Evolutionary conservation across 1,284 basidiomycete genomes (phyloP).

Genomic region (Ustilago vetiveriae): DNA sequence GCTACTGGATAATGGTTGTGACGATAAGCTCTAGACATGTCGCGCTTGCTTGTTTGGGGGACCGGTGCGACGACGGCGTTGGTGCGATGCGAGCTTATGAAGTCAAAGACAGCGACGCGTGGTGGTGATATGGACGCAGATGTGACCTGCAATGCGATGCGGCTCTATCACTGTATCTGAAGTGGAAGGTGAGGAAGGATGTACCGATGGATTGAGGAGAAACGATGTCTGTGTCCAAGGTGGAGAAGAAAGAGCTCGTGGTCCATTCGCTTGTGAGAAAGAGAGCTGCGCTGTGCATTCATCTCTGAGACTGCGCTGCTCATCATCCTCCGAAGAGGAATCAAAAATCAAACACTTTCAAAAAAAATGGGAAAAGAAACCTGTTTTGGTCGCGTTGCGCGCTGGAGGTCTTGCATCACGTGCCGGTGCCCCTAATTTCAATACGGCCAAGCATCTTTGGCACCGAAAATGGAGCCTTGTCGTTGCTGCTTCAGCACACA

Average conservation of each 20-base stretch:
- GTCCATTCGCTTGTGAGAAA: too few relatives aligned
- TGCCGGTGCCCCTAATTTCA: constrained; percentile 13
- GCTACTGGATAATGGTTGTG: constrained; percentile 23
- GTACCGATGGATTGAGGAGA: not conserved
- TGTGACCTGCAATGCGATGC: not conserved
- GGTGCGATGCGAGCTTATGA: too few relatives aligned
- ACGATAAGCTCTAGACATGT: constrained; percentile 29
- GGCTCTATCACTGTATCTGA: too few relatives aligned
- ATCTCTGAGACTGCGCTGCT: not conserved
- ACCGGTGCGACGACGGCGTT: too few relatives aligned
- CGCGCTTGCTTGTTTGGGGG: not conserved
- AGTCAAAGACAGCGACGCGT: constrained; percentile 4
- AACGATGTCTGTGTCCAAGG: not conserved
- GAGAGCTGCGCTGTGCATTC: constrained; percentile 3
- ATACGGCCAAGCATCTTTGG: not conserved
- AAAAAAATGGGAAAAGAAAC: not conserved
- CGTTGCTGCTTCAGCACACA: too few relatives aligned
- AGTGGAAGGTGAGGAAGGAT: too few relatives aligned
- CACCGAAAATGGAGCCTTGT: too few relatives aligned
- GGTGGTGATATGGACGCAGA: not conserved
- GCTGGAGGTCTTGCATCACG: constrained; percentile 15
- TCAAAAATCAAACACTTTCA: constrained; percentile 7
- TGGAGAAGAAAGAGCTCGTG: not conserved
- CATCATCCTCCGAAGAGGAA: not conserved
- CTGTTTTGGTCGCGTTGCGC: constrained; percentile 38